Conservation (phyloP, 2,329 filamentous ascomycete species). For the Ophidiomyces ophidiicola region DNA sequence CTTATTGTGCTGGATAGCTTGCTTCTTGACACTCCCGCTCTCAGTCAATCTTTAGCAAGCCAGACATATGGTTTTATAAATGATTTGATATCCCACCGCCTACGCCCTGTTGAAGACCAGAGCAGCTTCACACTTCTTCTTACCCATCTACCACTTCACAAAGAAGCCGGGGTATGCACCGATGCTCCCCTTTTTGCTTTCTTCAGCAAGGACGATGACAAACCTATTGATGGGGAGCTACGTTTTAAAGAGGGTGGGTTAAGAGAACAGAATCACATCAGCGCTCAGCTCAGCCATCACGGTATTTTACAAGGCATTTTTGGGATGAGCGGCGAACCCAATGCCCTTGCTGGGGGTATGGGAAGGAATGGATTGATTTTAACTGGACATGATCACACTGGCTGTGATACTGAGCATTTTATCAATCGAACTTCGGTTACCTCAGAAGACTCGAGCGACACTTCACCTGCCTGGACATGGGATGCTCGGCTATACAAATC, state of each 20-base stretch:
- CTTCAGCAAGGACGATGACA: conserved; percentile 52
- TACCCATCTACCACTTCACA: conserved; percentile 86
- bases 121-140: conserved; percentile 67
- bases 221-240: conserved; percentile 18
- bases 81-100: conserved; percentile 45
- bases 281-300: conserved; percentile 51
- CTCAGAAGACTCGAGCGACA: conserved; percentile 12
- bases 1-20: conserved; percentile 83
- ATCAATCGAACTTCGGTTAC: conserved; percentile 45
- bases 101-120: conserved; percentile 48
- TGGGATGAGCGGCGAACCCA: conserved; percentile 54
- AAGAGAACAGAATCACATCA: conserved; percentile 84
- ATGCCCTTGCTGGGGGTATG: conserved; percentile 47
- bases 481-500: conserved; percentile 24
- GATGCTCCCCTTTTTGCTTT: conserved; percentile 77
- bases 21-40: conserved; percentile 78
- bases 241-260: conserved; percentile 39
- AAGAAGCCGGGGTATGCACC: conserved; percentile 66
- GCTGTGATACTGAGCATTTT: conserved; percentile 81
- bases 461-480: conserved; percentile 24
- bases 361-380: conserved; percentile 68
- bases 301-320: conserved; percentile 76
- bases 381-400: conserved; percentile 90
- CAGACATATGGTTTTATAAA: conserved; percentile 63
- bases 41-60: conserved; percentile 54